These are phyloP conservation scores for Ustilaginoidea virens DNA, from an alignment of 2,329 filamentous ascomycete genomes.

Conservation along the genomic window DNA sequence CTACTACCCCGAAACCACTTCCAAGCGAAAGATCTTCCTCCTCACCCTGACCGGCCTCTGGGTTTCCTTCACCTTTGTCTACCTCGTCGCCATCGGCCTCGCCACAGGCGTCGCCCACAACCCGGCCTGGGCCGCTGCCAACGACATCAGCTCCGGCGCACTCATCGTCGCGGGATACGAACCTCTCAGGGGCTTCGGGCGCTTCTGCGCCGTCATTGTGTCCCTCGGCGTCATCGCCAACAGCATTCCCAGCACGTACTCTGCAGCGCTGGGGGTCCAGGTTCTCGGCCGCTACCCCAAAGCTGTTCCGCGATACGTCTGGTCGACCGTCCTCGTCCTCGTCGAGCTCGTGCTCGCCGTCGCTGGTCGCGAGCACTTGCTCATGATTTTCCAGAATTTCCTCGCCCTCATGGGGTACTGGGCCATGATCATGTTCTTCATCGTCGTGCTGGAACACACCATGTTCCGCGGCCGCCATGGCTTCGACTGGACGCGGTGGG, in stretches of 20 bases:
- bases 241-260: slow-evolving; percentile 39
- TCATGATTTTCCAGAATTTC: slow-evolving; percentile 37
- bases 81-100: slow-evolving; percentile 43
- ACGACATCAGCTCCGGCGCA: slow-evolving; percentile 36
- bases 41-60: slow-evolving; percentile 56
- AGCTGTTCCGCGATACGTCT: slow-evolving; percentile 35
- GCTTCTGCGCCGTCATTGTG: slow-evolving; percentile 39
- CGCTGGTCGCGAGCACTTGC: slow-evolving; percentile 35
- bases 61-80: slow-evolving; percentile 44
- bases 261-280: slow-evolving; percentile 42
- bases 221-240: slow-evolving; percentile 40
- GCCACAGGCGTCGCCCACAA: slow-evolving; percentile 33
- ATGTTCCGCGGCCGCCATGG: slow-evolving; percentile 24
- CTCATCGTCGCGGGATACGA: slow-evolving; percentile 39
- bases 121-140: slow-evolving; percentile 33
- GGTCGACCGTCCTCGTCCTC: slow-evolving; percentile 35
- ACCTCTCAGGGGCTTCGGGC: slow-evolving; percentile 38
- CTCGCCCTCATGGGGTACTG: slow-evolving; percentile 39
- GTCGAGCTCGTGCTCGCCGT: slow-evolving; percentile 41
- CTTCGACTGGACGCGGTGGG: slow-evolving; percentile 30
- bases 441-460: slow-evolving; percentile 28
- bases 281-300: slow-evolving; percentile 38
- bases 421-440: slow-evolving; percentile 34
- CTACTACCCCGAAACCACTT: slow-evolving; percentile 52
- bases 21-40: slow-evolving; percentile 47